Conservation (phyloP, 2,329 filamentous ascomycete species). For the Epichloe elymi region DNA sequence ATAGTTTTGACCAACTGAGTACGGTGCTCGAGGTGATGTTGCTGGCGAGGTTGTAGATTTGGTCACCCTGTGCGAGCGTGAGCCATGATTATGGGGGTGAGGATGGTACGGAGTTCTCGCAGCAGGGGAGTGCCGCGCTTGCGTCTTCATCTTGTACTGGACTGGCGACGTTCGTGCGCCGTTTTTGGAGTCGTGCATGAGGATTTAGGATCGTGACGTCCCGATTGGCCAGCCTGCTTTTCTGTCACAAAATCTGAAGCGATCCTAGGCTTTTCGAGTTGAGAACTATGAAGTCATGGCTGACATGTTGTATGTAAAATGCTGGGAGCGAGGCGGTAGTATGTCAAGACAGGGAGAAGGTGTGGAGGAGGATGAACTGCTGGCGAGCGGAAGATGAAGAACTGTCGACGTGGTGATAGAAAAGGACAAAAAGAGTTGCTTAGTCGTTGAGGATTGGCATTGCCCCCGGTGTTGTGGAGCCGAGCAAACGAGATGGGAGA, state of each 20-base stretch:
- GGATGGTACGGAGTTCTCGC: slow-evolving; percentile 22
- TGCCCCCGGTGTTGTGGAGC: neutral
- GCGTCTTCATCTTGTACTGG: slow-evolving; percentile 35
- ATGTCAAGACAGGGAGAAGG: neutral
- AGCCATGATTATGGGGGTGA: slow-evolving; percentile 27
- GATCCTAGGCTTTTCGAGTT: neutral
- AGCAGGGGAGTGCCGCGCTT: slow-evolving; percentile 23
- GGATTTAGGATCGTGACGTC: neutral
- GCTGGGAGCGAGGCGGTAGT: neutral
- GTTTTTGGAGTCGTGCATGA: slow-evolving; percentile 12
- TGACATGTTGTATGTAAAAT: neutral
- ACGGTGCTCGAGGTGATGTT: slow-evolving; percentile 36
- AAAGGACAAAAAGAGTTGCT: neutral
- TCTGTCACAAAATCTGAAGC: neutral
- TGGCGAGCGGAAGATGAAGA: neutral
- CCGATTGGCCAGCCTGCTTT: neutral
- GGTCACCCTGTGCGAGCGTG: slow-evolving; percentile 24
- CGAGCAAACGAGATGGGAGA: neutral
- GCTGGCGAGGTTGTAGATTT: slow-evolving; percentile 39
- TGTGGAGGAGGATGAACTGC: neutral
- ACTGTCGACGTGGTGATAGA: neutral
- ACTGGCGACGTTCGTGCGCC: slow-evolving; percentile 21
- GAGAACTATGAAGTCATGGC: slow-evolving; percentile 5
- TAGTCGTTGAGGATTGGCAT: neutral
- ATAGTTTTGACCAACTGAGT: slow-evolving; percentile 41